Base-by-base conservation (phyloP, 441 rosid species). In the Adansonia madagascariensis region DNA sequence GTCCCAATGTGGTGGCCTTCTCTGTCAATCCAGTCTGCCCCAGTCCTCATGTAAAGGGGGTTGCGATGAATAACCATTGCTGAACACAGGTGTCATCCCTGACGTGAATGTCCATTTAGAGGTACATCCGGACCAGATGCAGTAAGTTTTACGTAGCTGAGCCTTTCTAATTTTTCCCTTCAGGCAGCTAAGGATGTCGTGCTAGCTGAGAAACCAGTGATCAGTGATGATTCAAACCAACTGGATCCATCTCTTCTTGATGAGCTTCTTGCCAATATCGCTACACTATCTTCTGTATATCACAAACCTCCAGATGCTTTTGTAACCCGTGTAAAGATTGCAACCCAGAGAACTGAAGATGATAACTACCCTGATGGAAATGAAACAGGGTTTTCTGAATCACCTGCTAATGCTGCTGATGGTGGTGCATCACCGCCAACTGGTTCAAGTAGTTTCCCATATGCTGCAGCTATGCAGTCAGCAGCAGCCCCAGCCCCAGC, bases 111-210 rank as follows among this genome's bases (percentile, higher is more conserved):
- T 52, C 15, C 8, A 8, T 71, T 52, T 27, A 52, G 14, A 71
- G 62, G 49, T 71, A n/a, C n/a, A 17, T 71, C 6, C 39, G 6
- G n/a, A 52, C 57, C 24, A 8, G 3, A 47, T 47, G 31, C 27
- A 14, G 9, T 39, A n/a, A 11, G 10, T 44, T 4, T 14, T n/a
- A 71, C 12, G 17, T 65, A 39, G 71, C 18, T 80, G 61, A 56
- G 18, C 43, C 72, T 75, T 65, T 31, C 52, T 69, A 52, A 52
- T 78, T 39, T 77, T 76, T 64, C 35, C 69, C 74, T 76, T 61
- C 90, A 95, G 99, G 99, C 98, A 24, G 99, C 99, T 15, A 95
- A 95, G 88, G 99, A 95, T 85, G 97, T 95, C 66, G 99, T 95
- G 78, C 86, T 95, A 77, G 98, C 98, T 74, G 99, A 95, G 88